These are phyloP conservation scores for Boletales sp. DNA, from an alignment of 768 basidiomycete species.

Conservation along the genomic window DNA sequence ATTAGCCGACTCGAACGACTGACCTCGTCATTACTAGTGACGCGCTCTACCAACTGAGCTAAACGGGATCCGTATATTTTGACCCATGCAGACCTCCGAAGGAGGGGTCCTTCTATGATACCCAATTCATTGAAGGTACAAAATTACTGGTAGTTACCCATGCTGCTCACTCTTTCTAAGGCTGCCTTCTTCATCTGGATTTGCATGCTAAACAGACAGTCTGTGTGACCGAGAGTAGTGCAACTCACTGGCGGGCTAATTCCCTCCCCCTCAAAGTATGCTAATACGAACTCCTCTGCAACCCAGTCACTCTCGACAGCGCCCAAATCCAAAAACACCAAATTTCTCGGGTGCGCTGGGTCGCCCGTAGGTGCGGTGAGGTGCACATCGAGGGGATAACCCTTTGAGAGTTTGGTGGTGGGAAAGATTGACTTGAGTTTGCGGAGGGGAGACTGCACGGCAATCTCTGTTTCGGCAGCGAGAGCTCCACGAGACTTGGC, in stretches of 20 bases:
- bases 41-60: slow-evolving; percentile 56
- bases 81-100: no score
- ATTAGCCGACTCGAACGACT: slow-evolving; percentile 63
- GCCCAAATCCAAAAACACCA: slow-evolving; percentile 73
- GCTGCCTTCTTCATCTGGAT: slow-evolving; percentile 29
- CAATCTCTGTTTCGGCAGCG: slow-evolving; percentile 55
- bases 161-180: slow-evolving; percentile 19
- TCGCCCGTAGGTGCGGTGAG: slow-evolving; percentile 51
- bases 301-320: slow-evolving; percentile 72
- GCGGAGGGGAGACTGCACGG: slow-evolving; percentile 59
- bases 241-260: slow-evolving; percentile 65
- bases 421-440: slow-evolving; percentile 78
- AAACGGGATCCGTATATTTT: slow-evolving; percentile 25
- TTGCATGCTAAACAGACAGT: neutral
- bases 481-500: slow-evolving; percentile 50
- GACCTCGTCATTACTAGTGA: slow-evolving; percentile 72
- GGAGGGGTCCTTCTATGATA: no score
- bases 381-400: slow-evolving; percentile 65
- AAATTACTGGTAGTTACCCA: slow-evolving; percentile 14
- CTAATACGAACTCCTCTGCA: slow-evolving; percentile 64
- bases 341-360: slow-evolving; percentile 44
- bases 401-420: slow-evolving; percentile 61
- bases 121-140: neutral
- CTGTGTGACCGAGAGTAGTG: slow-evolving; percentile 2
- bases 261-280: slow-evolving; percentile 70